A percentile compares a stretch with the other conserved stretches of the same genome.
Evolutionary conservation across 2,329 filamentous ascomycete genomes (phyloP).

Genomic region (Fusarium mexicanum): DNA sequence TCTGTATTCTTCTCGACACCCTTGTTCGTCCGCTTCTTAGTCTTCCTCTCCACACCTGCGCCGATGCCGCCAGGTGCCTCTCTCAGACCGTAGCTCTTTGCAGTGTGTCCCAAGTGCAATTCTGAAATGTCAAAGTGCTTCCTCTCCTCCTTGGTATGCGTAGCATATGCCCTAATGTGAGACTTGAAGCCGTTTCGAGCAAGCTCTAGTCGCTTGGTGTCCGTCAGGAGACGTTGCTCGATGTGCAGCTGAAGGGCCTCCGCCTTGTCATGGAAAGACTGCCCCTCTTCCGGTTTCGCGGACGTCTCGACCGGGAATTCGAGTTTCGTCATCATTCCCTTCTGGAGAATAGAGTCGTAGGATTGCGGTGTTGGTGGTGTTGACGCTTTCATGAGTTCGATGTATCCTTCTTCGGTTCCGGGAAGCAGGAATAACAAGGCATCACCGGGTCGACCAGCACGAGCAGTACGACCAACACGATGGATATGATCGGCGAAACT

Average conservation of each 20-base stretch:
- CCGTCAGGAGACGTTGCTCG: constrained; percentile 67
- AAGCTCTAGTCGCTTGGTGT: constrained; percentile 77
- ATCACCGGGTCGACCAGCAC: constrained; percentile 87
- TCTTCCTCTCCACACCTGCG: constrained; percentile 60
- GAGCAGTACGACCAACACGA: constrained; percentile 91
- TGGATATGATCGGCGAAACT: constrained; percentile 93
- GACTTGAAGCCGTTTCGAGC: constrained; percentile 89
- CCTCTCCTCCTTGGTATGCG: constrained; percentile 87
- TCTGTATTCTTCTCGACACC: constrained; percentile 50
- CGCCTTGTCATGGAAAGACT: constrained; percentile 60
- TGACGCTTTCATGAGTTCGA: constrained; percentile 71
- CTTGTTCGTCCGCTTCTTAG: constrained; percentile 52
- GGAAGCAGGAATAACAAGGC: constrained; percentile 91
- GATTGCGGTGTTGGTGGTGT: constrained; percentile 60
- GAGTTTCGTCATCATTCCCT: constrained; percentile 70
- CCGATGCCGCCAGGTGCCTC: constrained; percentile 89
- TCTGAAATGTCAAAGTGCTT: constrained; percentile 90
- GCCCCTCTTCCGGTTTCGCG: constrained; percentile 52
- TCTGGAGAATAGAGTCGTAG: constrained; percentile 68
- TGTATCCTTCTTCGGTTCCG: constrained; percentile 91
- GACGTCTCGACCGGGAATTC: constrained; percentile 78
- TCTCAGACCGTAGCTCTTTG: constrained; percentile 90
- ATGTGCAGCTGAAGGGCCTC: constrained; percentile 68
- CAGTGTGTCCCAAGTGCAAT: constrained; percentile 90
- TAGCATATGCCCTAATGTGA: constrained; percentile 93